Percentiles rank a stretch among this genome's conserved stretches.
phyloP scores from a whole-genome alignment of 1,284 basidiomycete species.

The Polyporus tsugae region DNA sequence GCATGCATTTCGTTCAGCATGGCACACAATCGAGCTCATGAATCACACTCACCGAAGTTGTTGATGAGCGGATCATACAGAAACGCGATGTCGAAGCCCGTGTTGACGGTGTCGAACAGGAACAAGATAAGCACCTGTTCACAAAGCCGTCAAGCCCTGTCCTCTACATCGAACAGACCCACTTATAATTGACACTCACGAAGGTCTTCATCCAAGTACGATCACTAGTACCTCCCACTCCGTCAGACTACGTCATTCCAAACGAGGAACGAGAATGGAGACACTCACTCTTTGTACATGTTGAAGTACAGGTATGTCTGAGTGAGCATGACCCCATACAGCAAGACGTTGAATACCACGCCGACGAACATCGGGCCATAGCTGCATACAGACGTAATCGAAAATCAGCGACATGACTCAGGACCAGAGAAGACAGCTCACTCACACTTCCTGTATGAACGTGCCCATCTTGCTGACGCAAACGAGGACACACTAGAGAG shows the following conservation, averaged over 20 bases:
- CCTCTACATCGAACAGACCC: not conserved
- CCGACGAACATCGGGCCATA: constrained; percentile 33
- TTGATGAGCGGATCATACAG: constrained; percentile 43
- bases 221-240: not conserved
- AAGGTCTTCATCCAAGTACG: not conserved
- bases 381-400: constrained; percentile 10
- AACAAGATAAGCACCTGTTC: constrained; percentile 34
- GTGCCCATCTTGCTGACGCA: not conserved
- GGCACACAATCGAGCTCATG: not conserved
- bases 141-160: not conserved
- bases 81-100: constrained; percentile 41
- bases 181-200: not conserved
- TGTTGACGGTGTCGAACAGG: constrained; percentile 42
- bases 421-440: not conserved
- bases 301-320: constrained; percentile 33
- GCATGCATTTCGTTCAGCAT: not conserved
- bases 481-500: not conserved
- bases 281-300: constrained; percentile 32
- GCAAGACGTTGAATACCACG: constrained; percentile 29
- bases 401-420: not conserved
- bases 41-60: constrained; percentile 6
- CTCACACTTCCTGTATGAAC: not conserved
- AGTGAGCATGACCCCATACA: constrained; percentile 34
- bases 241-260: not conserved
- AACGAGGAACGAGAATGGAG: not conserved